Evolutionary conservation across 805 yeast species (phyloP).

Genomic region (Saccharomycopsis malanga): DNA sequence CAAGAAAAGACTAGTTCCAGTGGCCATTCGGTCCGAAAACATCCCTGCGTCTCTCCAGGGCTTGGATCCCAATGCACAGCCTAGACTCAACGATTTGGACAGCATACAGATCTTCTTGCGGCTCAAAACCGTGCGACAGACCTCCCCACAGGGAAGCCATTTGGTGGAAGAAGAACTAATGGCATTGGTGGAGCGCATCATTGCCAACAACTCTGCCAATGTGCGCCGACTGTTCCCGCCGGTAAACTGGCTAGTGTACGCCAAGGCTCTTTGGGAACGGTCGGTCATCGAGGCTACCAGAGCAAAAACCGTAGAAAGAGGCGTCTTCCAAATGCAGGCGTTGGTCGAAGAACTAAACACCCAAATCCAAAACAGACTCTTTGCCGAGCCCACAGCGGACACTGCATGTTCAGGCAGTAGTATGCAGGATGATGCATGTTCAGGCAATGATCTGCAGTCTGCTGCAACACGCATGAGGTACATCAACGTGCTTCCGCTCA

Average conservation of each 20-base stretch:
- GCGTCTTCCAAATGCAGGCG: constrained; percentile 86
- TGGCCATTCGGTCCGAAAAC: constrained; percentile 52
- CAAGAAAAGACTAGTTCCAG: constrained; percentile 46
- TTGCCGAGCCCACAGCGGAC: constrained; percentile 23
- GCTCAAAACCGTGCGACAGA: constrained; percentile 52
- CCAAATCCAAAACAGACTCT: constrained; percentile 49
- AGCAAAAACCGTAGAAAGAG: constrained; percentile 87
- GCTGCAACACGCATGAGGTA: constrained; percentile 54
- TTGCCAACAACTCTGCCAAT: constrained; percentile 29
- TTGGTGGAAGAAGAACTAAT: constrained; percentile 77
- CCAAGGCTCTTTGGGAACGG: constrained; percentile 85
- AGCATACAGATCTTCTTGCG: constrained; percentile 66
- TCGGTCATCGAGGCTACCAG: constrained; percentile 73
- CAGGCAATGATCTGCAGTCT: too few relatives aligned
- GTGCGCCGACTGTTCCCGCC: constrained; percentile 34
- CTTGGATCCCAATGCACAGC: constrained; percentile 79
- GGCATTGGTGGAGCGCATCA: constrained; percentile 67
- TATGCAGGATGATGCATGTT: too few relatives aligned
- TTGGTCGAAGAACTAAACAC: constrained; percentile 82
- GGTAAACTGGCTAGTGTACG: constrained; percentile 69
- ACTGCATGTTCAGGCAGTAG: too few relatives aligned
- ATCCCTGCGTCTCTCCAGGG: constrained; percentile 48
- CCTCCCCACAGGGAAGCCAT: constrained; percentile 64
- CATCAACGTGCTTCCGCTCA: constrained; percentile 65
- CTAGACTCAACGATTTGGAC: constrained; percentile 63